A percentile compares a stretch with the other conserved stretches of the same genome.
These are phyloP conservation scores for Bretziella fagacearum DNA, from an alignment of 2,329 filamentous ascomycete genomes.

Conservation along the genomic window DNA sequence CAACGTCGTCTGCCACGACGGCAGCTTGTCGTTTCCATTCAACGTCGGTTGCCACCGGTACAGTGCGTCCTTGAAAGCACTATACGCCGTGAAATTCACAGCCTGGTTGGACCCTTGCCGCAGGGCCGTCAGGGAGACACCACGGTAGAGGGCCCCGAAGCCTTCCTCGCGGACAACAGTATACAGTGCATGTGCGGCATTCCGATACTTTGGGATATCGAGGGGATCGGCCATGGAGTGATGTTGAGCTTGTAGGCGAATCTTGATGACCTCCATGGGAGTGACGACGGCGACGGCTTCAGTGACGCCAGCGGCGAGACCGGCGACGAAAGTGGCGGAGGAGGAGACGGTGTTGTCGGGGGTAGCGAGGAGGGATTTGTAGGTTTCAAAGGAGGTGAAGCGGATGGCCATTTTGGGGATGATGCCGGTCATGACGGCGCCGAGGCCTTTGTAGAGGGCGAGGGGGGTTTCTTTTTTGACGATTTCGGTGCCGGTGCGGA, in stretches of 20 bases:
- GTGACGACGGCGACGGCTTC: conserved; percentile 94
- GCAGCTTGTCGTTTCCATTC: conserved; percentile 42
- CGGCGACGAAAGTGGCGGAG: conserved; percentile 54
- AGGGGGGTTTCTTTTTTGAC: conserved; percentile 78
- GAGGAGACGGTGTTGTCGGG: conserved; percentile 52
- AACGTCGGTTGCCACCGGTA: conserved; percentile 57
- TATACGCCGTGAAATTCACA: conserved; percentile 96
- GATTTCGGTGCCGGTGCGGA: conserved; percentile 73
- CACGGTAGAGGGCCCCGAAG: conserved; percentile 70
- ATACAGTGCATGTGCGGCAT: conserved; percentile 67
- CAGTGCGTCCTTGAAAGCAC: conserved; percentile 70
- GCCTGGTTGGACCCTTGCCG: conserved; percentile 95
- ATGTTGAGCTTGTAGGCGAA: conserved; percentile 91
- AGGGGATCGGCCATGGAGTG: conserved; percentile 96
- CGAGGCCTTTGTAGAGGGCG: conserved; percentile 94
- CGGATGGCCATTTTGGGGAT: conserved; percentile 99
- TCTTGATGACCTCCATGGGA: conserved; percentile 99
- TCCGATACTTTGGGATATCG: conserved; percentile 92
- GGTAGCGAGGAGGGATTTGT: conserved; percentile 69
- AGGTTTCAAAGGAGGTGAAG: conserved; percentile 92
- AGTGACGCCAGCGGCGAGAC: conserved; percentile 81
- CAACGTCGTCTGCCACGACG: conserved; percentile 74
- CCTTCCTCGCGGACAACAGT: conserved; percentile 90
- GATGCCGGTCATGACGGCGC: conserved; percentile 88
- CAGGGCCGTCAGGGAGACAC: conserved; percentile 82